Evolutionary conservation across 2,329 filamentous ascomycete species (phyloP), one percentile per base, ranked within the genome.

Genomic region (Cylindrodendrum hubeiense): DNA sequence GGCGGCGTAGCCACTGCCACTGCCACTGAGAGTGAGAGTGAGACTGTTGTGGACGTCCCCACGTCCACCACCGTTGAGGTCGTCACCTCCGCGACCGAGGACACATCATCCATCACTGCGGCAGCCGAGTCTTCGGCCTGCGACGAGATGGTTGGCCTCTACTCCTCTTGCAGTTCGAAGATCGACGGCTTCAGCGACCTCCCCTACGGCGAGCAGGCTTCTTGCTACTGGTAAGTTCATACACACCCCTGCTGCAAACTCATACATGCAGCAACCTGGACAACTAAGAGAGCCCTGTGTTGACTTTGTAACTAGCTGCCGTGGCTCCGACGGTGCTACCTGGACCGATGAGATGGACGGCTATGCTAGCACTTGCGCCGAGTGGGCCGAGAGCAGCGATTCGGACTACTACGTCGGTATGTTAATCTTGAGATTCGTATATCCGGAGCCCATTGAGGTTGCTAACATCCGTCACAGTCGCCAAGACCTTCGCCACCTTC

Each of bases 341-440:
- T 79, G 75, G 75, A 78, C 75, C n/a, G 74, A 78, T 43, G 69
- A 71, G 30, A 47, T 79, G 9, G 77, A 76, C 41, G 49, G 72
- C 30, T 73, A 74, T 61, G 77, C 77, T 37, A 67, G 65, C n/a
- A 75, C 74, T 9, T 79, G 77, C 46, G 69, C 68, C 41, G 59
- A 71, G 39, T 79, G 76, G 77, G 77, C 76, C 53, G 59, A 19
- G 5, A 74, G 71, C 34, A 73, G 69, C 63, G 73, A 76, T 24
- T 66, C 72, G 19, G 28, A 70, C n/a, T 75, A 71, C 33, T 77
- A 71, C 46, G 13, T 46, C 44, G 70, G 77, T 78, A 71, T 44
- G 70, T 70, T 19, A 7, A 4, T 26, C 43, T 28, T 21, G 4
- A n/a, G 22, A 51, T 17, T 43, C 41, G 44, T 39, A 55, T 24